Evolutionary conservation across 1,284 basidiomycete genomes (phyloP).

Genomic region (Chalciporus sp.): DNA sequence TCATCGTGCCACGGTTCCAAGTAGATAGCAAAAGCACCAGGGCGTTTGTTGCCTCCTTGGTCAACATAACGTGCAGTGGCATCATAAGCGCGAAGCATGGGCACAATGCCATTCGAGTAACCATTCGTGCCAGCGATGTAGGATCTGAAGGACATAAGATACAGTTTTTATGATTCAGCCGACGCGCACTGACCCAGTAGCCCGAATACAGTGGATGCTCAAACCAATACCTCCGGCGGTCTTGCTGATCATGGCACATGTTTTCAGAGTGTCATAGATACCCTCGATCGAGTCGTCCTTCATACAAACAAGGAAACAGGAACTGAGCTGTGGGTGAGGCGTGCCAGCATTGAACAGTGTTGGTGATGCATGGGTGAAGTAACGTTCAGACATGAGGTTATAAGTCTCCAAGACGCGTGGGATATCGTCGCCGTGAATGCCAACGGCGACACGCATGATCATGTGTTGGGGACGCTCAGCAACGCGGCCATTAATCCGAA

Average conservation of each 20-base stretch:
- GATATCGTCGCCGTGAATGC: slow-evolving; percentile 92
- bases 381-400: slow-evolving; percentile 94
- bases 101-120: slow-evolving; percentile 98
- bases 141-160: slow-evolving; percentile 47
- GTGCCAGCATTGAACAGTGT: slow-evolving; percentile 99
- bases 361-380: slow-evolving; percentile 98
- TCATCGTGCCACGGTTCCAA: slow-evolving; percentile 98
- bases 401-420: slow-evolving; percentile 92
- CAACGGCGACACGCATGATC: slow-evolving; percentile 99
- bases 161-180: slow-evolving; percentile 21
- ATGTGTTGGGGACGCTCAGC: slow-evolving; percentile 99
- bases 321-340: slow-evolving; percentile 92
- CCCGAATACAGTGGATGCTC: slow-evolving; percentile 96
- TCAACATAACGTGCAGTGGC: slow-evolving; percentile 99
- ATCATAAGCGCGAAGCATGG: slow-evolving; percentile 98
- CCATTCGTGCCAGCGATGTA: slow-evolving; percentile 97
- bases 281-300: slow-evolving; percentile 99
- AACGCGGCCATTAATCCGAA: slow-evolving; percentile 92
- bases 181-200: slow-evolving; percentile 72
- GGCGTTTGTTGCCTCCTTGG: slow-evolving; percentile 99
- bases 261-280: slow-evolving; percentile 98
- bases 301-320: slow-evolving; percentile 98
- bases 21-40: slow-evolving; percentile 98
- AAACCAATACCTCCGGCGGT: slow-evolving; percentile 98
- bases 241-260: slow-evolving; percentile 99